Evolutionary conservation across 176 grass and related monocot species (phyloP).

Genomic region (Musa troglodytarum): DNA sequence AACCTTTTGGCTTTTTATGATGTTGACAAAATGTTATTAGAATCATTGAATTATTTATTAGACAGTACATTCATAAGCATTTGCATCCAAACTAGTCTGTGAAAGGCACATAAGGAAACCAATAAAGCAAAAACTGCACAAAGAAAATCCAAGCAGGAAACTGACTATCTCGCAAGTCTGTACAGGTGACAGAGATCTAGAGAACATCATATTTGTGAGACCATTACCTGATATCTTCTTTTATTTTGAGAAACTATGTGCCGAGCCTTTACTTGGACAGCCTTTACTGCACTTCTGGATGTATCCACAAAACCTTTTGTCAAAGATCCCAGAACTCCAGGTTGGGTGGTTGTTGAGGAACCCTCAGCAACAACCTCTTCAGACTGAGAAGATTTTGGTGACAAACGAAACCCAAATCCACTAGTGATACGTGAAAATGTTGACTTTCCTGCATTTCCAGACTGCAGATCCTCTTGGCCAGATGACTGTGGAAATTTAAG

Average conservation of each 20-base stretch:
- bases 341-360: slow-evolving; percentile 35
- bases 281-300: slow-evolving; percentile 92
- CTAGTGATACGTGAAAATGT: slow-evolving; percentile 73
- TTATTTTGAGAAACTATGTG: slow-evolving; percentile 99
- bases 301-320: slow-evolving; percentile 88
- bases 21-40: too few species aligned
- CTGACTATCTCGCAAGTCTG: background rate
- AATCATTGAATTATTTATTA: too few species aligned
- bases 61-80: too few species aligned
- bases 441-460: slow-evolving; percentile 52
- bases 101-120: background rate
- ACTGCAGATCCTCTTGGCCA: slow-evolving; percentile 47
- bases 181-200: background rate
- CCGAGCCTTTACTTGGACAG: slow-evolving; percentile 93
- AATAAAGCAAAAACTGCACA: background rate
- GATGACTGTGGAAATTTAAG: slow-evolving; percentile 71
- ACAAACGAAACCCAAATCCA: slow-evolving; percentile 56
- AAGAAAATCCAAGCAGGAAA: background rate
- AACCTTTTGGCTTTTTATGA: too few species aligned
- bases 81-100: too few species aligned
- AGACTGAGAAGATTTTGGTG: slow-evolving; percentile 57
- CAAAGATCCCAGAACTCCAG: slow-evolving; percentile 77
- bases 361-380: slow-evolving; percentile 40
- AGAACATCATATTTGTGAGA: background rate
- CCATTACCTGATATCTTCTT: slow-evolving; percentile 79